These are phyloP conservation scores for Cyberlindnera maritima DNA, from an alignment of 805 yeast genomes.

Conservation along the genomic window DNA sequence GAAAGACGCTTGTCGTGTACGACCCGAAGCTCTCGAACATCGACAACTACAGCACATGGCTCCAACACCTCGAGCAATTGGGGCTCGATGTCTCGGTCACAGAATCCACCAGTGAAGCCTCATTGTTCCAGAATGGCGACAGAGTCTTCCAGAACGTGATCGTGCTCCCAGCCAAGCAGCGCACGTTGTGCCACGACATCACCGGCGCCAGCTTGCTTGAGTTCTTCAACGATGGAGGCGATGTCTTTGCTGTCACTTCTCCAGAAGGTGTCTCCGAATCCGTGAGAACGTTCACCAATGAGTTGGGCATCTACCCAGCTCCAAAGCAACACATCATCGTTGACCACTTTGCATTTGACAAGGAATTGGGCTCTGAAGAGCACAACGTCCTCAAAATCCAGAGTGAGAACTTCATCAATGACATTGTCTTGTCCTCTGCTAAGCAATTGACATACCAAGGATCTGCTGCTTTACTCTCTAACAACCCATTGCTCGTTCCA, in stretches of 20 bases:
- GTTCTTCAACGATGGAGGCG: slow-evolving; percentile 68
- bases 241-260: slow-evolving; percentile 60
- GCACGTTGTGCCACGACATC: slow-evolving; percentile 38
- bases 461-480: slow-evolving; percentile 66
- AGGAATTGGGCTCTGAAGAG: slow-evolving; percentile 28
- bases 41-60: slow-evolving; percentile 9
- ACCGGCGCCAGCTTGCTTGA: slow-evolving; percentile 50
- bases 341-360: slow-evolving; percentile 57
- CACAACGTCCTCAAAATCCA: slow-evolving; percentile 23
- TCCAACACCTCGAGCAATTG: slow-evolving; percentile 22
- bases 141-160: slow-evolving; percentile 54
- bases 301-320: slow-evolving; percentile 80
- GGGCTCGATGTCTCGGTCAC: slow-evolving; percentile 33
- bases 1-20: slow-evolving; percentile 19
- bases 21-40: slow-evolving; percentile 26
- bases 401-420: slow-evolving; percentile 16
- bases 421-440: slow-evolving; percentile 25
- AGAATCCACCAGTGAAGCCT: slow-evolving; percentile 23
- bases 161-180: slow-evolving; percentile 56
- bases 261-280: slow-evolving; percentile 56
- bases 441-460: slow-evolving; percentile 41
- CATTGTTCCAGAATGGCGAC: slow-evolving; percentile 40
- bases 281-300: slow-evolving; percentile 63
- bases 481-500: slow-evolving; percentile 70
- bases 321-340: slow-evolving; percentile 64